Percentiles rank a stretch among this genome's conserved stretches.
phyloP scores from a whole-genome alignment of 1,284 basidiomycete species.

The Pseudomicrostroma phylloplanum region DNA sequence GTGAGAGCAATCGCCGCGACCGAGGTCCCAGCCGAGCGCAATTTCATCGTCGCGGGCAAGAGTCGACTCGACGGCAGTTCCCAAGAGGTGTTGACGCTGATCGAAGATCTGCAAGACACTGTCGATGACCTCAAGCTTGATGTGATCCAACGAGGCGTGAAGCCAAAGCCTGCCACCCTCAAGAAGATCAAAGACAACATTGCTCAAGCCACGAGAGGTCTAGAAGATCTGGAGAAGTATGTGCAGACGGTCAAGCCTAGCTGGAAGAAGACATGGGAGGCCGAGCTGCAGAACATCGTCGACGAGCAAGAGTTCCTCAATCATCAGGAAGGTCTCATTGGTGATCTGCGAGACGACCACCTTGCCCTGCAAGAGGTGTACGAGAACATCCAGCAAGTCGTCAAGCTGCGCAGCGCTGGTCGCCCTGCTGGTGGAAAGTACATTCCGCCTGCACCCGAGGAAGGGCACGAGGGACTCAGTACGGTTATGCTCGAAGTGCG shows the following conservation, averaged over 20 bases:
- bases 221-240: conserved; percentile 73
- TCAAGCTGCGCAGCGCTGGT: conserved; percentile 38
- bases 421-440: conserved; percentile 20
- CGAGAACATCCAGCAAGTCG: conserved; percentile 47
- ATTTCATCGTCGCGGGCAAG: conserved; percentile 86
- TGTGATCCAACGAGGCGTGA: conserved; percentile 79
- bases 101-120: conserved; percentile 87
- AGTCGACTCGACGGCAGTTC: conserved; percentile 77
- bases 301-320: conserved; percentile 91
- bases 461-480: conserved; percentile 43
- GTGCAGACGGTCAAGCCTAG: conserved; percentile 84
- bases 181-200: conserved; percentile 71
- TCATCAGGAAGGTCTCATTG: conserved; percentile 46
- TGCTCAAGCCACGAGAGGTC: conserved; percentile 62
- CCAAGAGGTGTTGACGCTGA: conserved; percentile 81
- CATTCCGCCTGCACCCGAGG: conserved; percentile 44
- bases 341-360: conserved; percentile 44
- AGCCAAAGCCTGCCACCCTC: conserved; percentile 70
- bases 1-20: conserved; percentile 71
- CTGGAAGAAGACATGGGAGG: conserved; percentile 98
- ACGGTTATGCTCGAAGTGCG: conserved; percentile 50
- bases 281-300: conserved; percentile 89
- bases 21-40: conserved; percentile 76
- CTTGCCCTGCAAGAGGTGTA: conserved; percentile 45
- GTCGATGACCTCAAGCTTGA: conserved; percentile 87